These are phyloP conservation scores for Gypsophila paniculata DNA, from an alignment of 179 eudicot genomes.

Conservation along the genomic window DNA sequence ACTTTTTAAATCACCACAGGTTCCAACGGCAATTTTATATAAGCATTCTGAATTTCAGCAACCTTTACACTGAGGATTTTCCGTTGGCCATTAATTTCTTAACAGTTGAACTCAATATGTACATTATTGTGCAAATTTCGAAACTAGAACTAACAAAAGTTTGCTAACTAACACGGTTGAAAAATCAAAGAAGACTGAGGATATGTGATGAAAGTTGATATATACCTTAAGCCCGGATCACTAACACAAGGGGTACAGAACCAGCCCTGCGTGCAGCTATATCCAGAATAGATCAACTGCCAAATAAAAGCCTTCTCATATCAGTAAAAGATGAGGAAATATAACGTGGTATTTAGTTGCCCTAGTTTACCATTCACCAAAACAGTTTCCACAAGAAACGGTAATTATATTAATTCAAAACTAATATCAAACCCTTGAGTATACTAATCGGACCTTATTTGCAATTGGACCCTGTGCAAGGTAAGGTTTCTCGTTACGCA, in stretches of 20 bases:
- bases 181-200: no score
- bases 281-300: slow-evolving; percentile 93
- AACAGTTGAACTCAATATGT: neutral
- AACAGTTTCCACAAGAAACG: no score
- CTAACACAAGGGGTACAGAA: slow-evolving; percentile 84
- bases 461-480: slow-evolving; percentile 92
- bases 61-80: neutral
- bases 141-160: neutral
- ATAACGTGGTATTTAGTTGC: neutral
- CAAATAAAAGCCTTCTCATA: slow-evolving; percentile 13
- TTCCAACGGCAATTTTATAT: neutral
- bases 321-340: slow-evolving; percentile 1
- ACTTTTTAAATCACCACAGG: neutral
- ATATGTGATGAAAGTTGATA: neutral
- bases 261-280: slow-evolving; percentile 93
- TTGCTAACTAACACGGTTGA: neutral
- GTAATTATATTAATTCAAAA: no score
- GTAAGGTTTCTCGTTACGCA: slow-evolving; percentile 90
- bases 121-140: no score
- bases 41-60: neutral
- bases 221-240: slow-evolving; percentile 83
- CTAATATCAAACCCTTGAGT: no score
- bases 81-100: neutral
- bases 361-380: neutral
- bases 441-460: slow-evolving; percentile 58